These are phyloP conservation scores for Lactifluus rugatus DNA, from an alignment of 768 basidiomycete genomes.

Conservation along the genomic window DNA sequence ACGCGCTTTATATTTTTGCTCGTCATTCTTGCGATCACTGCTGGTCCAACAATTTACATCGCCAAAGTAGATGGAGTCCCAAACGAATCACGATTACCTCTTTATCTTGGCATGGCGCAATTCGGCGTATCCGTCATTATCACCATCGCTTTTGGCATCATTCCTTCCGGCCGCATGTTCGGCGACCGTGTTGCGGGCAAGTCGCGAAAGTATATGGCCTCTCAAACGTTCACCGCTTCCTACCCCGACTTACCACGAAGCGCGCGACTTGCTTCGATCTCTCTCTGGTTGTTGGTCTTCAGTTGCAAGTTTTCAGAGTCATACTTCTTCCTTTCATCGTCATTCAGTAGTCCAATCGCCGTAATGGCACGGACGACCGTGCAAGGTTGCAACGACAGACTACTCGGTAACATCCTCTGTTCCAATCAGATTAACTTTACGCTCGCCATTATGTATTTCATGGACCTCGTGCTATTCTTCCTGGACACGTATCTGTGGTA, in stretches of 20 bases:
- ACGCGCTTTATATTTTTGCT: slow-evolving; percentile 89
- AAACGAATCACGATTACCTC: slow-evolving; percentile 55
- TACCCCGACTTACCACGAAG: slow-evolving; percentile 70
- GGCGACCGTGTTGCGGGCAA: slow-evolving; percentile 97
- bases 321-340: slow-evolving; percentile 95
- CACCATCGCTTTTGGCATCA: slow-evolving; percentile 73
- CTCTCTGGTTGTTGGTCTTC: slow-evolving; percentile 88
- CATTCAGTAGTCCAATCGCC: slow-evolving; percentile 92
- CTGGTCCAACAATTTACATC: slow-evolving; percentile 90
- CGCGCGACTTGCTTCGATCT: slow-evolving; percentile 75
- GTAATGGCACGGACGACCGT: slow-evolving; percentile 97
- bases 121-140: slow-evolving; percentile 84
- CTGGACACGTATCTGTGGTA: slow-evolving; percentile 99
- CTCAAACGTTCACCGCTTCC: slow-evolving; percentile 97
- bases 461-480: slow-evolving; percentile 98
- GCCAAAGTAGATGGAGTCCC: slow-evolving; percentile 67
- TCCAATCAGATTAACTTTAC: slow-evolving; percentile 91
- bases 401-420: slow-evolving; percentile 75
- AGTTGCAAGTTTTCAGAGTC: slow-evolving; percentile 95
- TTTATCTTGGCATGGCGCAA: slow-evolving; percentile 89
- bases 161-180: slow-evolving; percentile 97
- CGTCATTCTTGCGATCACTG: slow-evolving; percentile 86
- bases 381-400: slow-evolving; percentile 77
- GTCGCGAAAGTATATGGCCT: slow-evolving; percentile 96
- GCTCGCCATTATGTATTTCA: slow-evolving; percentile 95